Evolutionary conservation across 495 filamentous ascomycete genomes (phyloP), one percentile per base, ranked within the genome.

Genomic region (Jackrogersella multiformis): DNA sequence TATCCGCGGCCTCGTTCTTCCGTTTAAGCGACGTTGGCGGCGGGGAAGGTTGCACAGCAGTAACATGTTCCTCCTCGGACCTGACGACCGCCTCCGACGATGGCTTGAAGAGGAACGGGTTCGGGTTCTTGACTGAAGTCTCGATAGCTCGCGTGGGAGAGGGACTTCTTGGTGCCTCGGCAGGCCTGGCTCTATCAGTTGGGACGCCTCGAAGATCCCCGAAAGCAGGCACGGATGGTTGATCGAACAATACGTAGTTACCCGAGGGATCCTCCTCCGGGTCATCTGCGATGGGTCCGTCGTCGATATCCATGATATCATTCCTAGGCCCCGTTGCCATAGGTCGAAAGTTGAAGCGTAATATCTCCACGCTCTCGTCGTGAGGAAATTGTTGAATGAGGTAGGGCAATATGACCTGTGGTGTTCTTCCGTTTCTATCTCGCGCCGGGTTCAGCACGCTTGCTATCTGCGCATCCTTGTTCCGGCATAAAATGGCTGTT

Each of bases 391-490:
- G 79, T 55, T 86, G 79, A 21, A 84, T 85, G 23, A 96, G 78
- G 64, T 94, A 89, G 5, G 93, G 93, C 24, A 97, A 76, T 46
- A 96, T 89, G 69, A 90, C 92, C 12, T 87, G 79, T 57, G 84
- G 84, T 36, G 81, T 81, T 24, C 83, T 83, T 2, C 87, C 86
- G 42, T 84, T 84, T 42, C 80, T 78, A 34, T 84, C 84, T 12
- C 84, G 79, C 56, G 88, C 84, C 1, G 92, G 91, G 75, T 94
- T 90, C 52, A 96, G 77, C 10, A 92, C 86, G 74, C 91, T 93
- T 26, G 92, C 89, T 10, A 93, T 71, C 84, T 96, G 89, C 9
- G 89, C 87, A 23, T 84, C 73, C 76, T 86, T 88, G 66, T 88
- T 82, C 36, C 82, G 77, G 16, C 79, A 83, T 34, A 96, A 74